phyloP scores from a whole-genome alignment of 345 rosid species.

The Brassica nigra region DNA sequence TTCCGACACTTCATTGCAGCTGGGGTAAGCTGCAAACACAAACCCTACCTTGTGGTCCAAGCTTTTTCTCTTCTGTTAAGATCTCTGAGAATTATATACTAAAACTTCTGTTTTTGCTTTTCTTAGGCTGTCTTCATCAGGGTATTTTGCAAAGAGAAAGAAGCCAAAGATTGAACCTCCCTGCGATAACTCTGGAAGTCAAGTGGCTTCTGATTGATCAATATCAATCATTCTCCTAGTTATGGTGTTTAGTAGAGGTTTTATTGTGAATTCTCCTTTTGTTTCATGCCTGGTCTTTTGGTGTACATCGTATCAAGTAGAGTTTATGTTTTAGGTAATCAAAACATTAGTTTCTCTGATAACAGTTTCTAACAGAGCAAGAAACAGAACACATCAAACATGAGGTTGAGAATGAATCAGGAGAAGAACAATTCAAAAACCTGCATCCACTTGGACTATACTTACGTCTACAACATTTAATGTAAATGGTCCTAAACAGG shows the following conservation, averaged over 20 bases:
- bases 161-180: slow-evolving; percentile 28
- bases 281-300: not conserved
- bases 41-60: slow-evolving; percentile 33
- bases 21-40: slow-evolving; percentile 33
- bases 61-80: not conserved
- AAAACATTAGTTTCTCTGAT: not conserved
- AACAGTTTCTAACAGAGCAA: not conserved
- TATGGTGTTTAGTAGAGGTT: slow-evolving; percentile 8
- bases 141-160: slow-evolving; percentile 22
- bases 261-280: slow-evolving; percentile 9
- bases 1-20: slow-evolving; percentile 44
- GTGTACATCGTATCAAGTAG: slow-evolving; percentile 10
- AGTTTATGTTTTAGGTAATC: slow-evolving; percentile 22
- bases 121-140: slow-evolving; percentile 25
- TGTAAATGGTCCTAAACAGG: not conserved
- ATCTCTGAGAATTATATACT: not conserved
- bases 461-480: not conserved
- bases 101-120: not conserved
- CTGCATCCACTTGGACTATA: not conserved
- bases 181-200: slow-evolving; percentile 43
- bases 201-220: slow-evolving; percentile 38
- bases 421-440: not conserved
- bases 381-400: not conserved
- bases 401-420: not conserved
- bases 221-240: not conserved